Base-by-base conservation (phyloP, 2,329 filamentous ascomycete species). In the Stagonosporopsis tanaceti region DNA sequence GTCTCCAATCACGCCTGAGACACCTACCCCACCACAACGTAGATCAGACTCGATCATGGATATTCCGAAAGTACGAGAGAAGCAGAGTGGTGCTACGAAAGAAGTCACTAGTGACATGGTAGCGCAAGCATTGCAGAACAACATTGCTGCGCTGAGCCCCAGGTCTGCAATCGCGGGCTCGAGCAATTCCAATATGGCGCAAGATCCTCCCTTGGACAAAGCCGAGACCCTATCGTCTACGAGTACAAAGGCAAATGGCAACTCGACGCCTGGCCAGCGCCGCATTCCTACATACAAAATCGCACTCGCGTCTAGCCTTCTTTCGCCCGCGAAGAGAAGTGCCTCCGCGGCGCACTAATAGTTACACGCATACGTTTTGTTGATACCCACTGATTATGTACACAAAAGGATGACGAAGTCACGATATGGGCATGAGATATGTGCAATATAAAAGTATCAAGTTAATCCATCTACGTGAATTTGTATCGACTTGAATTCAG, bases 211-310 rank as follows among this genome's bases (percentile, higher is more conserved):
- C 15, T 6, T 20, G 8, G 14, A 34, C 7, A 30, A 15, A 1
- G 22, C 30, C 2, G 22, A 47, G 9, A 8, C 17, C 11, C 24
- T 24, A n/a, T n/a, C 24, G n/a, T 39, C 44, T 3, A 32, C 42
- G 15, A 44, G 37, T 5, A 22, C 42, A 9, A 57, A 53, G 17
- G 1, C 39, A 4, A 45, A 40, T 27, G 58, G 53, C 32, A 60
- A 39, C 5, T 38, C 58, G 4, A 60, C 57, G 15, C 44, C 64
- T 4, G 67, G 63, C 47, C 65, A 67, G 30, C 61, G 63, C 20
- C 62, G 62, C 27, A 64, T 74, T 0, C 46, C 52, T 1, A 75
- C 67, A 37, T 74, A 71, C 48, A 74, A 71, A 50, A 72, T 75
- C 28, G 70, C 71, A n/a, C 69, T 75, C 17, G 53, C 68, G 34